phyloP scores from a whole-genome alignment of 2,329 filamentous ascomycete genomes.

The Pestalotiopsis sp. region DNA sequence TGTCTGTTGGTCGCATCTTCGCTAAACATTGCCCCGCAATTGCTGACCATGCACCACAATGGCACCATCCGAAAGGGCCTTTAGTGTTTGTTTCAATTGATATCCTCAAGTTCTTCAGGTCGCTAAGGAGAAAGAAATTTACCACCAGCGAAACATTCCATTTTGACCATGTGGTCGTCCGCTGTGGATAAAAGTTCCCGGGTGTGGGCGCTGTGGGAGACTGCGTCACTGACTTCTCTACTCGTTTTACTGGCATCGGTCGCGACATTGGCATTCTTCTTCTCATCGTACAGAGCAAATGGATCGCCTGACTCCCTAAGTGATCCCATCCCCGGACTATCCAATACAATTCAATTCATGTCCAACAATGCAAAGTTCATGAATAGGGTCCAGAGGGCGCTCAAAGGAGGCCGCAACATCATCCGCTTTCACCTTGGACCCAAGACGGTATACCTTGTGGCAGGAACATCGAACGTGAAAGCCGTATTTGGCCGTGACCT shows the following conservation, averaged over 20 bases:
- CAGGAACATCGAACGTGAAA: conserved; percentile 18
- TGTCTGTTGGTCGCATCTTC: background rate
- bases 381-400: conserved; percentile 6
- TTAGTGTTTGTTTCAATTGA: background rate
- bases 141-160: background rate
- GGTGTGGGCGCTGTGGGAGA: background rate
- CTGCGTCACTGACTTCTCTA: background rate
- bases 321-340: conserved; percentile 15
- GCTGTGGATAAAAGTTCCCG: background rate
- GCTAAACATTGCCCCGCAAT: background rate
- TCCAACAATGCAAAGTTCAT: conserved; percentile 13
- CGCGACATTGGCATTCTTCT: background rate
- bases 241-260: background rate
- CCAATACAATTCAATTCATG: conserved; percentile 16
- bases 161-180: background rate
- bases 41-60: background rate
- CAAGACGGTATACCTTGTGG: conserved; percentile 14
- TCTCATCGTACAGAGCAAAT: background rate
- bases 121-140: background rate
- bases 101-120: background rate
- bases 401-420: background rate
- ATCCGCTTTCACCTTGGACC: conserved; percentile 14
- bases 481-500: conserved; percentile 14
- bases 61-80: background rate
- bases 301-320: background rate